phyloP scores from a whole-genome alignment of 768 basidiomycete genomes.

The Strobilomyces confusus region DNA sequence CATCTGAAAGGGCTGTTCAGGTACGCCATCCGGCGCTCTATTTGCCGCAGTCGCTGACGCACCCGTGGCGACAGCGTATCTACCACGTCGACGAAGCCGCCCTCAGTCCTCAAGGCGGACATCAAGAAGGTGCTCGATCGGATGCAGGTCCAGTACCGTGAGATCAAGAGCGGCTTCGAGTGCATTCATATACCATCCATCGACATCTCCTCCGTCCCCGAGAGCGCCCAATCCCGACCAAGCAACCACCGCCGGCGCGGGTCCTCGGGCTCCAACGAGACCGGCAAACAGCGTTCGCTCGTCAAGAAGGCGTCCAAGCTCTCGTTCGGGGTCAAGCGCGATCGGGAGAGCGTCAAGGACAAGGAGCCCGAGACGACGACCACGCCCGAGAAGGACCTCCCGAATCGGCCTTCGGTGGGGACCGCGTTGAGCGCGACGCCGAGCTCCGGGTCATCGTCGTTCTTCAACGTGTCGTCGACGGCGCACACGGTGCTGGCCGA shows the following conservation, averaged over 20 bases:
- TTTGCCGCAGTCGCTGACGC: slow-evolving; percentile 1
- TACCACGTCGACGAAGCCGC: slow-evolving; percentile 90
- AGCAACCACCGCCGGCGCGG: slow-evolving; percentile 40
- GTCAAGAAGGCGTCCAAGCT: slow-evolving; percentile 76
- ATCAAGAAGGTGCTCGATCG: slow-evolving; percentile 84
- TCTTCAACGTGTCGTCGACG: slow-evolving; percentile 74
- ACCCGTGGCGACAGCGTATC: slow-evolving; percentile 58
- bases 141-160: slow-evolving; percentile 51
- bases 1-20: slow-evolving; percentile 96
- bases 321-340: slow-evolving; percentile 65
- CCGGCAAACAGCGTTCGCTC: slow-evolving; percentile 48
- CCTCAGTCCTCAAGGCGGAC: slow-evolving; percentile 75
- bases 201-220: slow-evolving; percentile 73
- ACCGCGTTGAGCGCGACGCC: slow-evolving; percentile 51
- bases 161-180: slow-evolving; percentile 36
- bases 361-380: slow-evolving; percentile 39
- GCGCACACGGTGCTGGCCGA: slow-evolving; percentile 41
- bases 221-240: slow-evolving; percentile 30
- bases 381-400: slow-evolving; percentile 44
- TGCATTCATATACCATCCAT: slow-evolving; percentile 40
- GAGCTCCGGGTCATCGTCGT: slow-evolving; percentile 77
- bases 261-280: slow-evolving; percentile 50
- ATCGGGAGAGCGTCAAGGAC: slow-evolving; percentile 42
- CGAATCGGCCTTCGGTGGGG: slow-evolving; percentile 40
- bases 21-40: slow-evolving; percentile 34